Conservation (phyloP, 2,329 filamentous ascomycete species). For the Colletotrichum lentis region DNA sequence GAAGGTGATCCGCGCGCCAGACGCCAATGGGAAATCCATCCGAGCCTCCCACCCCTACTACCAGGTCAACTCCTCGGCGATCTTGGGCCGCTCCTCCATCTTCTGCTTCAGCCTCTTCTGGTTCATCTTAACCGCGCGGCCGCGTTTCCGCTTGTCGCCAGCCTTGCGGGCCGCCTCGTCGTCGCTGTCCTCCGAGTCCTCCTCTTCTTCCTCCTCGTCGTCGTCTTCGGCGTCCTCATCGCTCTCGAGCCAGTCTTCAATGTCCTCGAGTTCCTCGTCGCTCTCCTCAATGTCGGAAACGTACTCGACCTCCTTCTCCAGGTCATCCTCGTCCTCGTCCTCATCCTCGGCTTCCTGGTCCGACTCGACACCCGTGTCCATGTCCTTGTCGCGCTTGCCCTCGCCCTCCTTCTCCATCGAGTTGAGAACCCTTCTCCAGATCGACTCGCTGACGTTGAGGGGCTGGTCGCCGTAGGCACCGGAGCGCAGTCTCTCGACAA, state of each 20-base stretch:
- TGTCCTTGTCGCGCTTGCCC: conserved; percentile 82
- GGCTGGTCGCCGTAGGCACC: conserved; percentile 95
- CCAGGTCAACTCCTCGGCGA: conserved; percentile 56
- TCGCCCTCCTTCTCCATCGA: conserved; percentile 89
- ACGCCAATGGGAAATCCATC: conserved; percentile 28
- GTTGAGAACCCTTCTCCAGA: conserved; percentile 97
- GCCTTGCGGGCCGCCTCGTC: conserved; percentile 63
- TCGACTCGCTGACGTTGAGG: conserved; percentile 90
- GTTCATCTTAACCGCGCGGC: conserved; percentile 57
- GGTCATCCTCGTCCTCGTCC: conserved; percentile 70
- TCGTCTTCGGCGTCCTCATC: conserved; percentile 69
- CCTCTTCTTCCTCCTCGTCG: conserved; percentile 65
- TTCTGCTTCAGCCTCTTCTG: conserved; percentile 50
- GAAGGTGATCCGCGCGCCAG: conserved; percentile 35
- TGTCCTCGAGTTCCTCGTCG: conserved; percentile 73
- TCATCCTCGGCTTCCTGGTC: conserved; percentile 75
- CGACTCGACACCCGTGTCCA: conserved; percentile 85
- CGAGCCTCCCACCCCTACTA: conserved; percentile 40
- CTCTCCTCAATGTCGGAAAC: conserved; percentile 90
- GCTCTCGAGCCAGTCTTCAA: conserved; percentile 92
- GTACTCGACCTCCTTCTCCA: conserved; percentile 85
- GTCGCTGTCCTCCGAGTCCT: conserved; percentile 66
- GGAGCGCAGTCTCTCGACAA: conserved; percentile 88
- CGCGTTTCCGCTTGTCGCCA: conserved; percentile 65
- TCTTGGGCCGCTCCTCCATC: conserved; percentile 55